Base-by-base conservation (phyloP, 495 filamentous ascomycete genomes). In the Penicillium subrubescens region DNA sequence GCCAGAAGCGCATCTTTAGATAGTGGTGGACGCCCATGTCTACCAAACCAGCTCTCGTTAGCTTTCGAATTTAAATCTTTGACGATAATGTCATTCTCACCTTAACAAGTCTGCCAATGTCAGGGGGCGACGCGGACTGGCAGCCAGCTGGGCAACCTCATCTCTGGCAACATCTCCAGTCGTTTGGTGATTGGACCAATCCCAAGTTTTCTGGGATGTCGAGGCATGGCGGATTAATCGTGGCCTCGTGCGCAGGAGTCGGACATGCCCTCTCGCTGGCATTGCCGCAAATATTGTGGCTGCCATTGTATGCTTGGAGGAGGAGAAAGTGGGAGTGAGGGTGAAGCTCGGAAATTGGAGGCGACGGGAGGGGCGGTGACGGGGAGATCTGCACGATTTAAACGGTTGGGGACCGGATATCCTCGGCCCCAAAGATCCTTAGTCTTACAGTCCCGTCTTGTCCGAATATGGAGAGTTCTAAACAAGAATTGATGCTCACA, bases 11-110 rank as follows among this genome's bases (percentile, higher is more conserved):
- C 88, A 31, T 90, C 82, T 44, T 87, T 85, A 2, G 90, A 90
- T 58, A 99, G 86, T 0, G 95, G 95, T 37, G 95, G 94, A 6
- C 92, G 92, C 50, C 95, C 95, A 78, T 96, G 90, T 77, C 92
- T 96, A 63, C 10, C 41, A 10, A 51, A 54, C 54, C 34, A 56
- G 27, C 7, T 33, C 15, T 8, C 34, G 25, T 64, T n/a, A 62
- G 61, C 15, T 25, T 10, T 17, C 8, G 10, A 41, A 0, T 8
- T 23, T 33, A 2, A 19, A 5, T 21, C 29, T 41, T 37, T 35
- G 8, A 17, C 6, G 3, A 31, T 34, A 2, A 3, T 21, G 15
- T 25, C 1, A 33, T 53, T 67, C 79, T 65, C 79, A 96, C 92
- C 89, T 94, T 64, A 97, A 88, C 33, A 99, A 81, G 75, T 98